Evolutionary conservation across 257 asterid genomes (phyloP), one percentile per base, ranked within the genome.

Genomic region (Phtheirospermum japonicum): DNA sequence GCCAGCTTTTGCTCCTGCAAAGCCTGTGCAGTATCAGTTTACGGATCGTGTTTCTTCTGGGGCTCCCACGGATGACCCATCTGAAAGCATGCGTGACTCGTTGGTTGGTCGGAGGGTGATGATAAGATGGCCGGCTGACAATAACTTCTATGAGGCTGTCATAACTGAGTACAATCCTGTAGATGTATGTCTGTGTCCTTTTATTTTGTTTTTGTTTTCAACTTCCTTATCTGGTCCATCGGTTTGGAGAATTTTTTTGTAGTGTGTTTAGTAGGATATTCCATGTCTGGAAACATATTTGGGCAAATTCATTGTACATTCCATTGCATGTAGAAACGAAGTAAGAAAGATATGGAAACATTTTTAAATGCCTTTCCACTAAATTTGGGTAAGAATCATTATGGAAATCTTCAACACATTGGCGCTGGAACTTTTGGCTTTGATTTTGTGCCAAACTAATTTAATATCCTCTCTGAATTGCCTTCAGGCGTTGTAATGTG

Each of bases 91-190:
- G 42, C 73, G 68, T 9, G 87, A 82, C 61, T 72, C 97, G 7
- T 71, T 89, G 53, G 65, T 89, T 49, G 99, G 99, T 69, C 79
- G 95, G 77, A 88, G 83, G 70, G 99, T 93, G 81, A 93, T 93
- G 99, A 89, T 80, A 55, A 82, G 95, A 79, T 89, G 90, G 95
- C 95, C 96, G 26, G 90, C 69, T 5, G 97, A 89, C 87, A 79
- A 77, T 72, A 93, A 89, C 74, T 93, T 93, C 72, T 89, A 85
- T 50, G 97, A 89, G 84, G 99, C 99, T 66, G 61, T 83, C 70
- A 83, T 93, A 75, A 77, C 79, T 63, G 86, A 87, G 55, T 89
- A 83, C 75, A 81, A 87, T 61, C 83, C 91, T 28, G 76, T 67
- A 32, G 92, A 93, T 76, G 99, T 93, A 80, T 66, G 86, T 77